Base-by-base conservation (phyloP, 139 green algal species). In the Pseudopediastrum boryanum region DNA sequence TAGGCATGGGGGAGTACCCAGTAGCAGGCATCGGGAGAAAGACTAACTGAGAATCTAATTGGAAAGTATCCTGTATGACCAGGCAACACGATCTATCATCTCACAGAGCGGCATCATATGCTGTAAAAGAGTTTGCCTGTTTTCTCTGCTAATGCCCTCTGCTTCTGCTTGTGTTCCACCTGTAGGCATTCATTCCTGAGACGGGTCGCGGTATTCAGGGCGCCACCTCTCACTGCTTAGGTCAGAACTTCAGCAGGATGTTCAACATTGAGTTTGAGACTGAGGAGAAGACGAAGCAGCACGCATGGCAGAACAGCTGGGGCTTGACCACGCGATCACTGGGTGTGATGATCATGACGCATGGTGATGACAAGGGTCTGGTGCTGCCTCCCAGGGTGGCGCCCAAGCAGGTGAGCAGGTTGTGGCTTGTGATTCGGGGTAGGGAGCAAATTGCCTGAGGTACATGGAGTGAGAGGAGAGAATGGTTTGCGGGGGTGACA, bases 341-440 rank as follows among this genome's bases (percentile, higher is more conserved):
- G 58, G 96, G 96, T 8, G 95, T 99, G 4, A 97, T 97, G 92
- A 90, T 99, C 86, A 99, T 99, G 96, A 95, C 96, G 33, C 96
- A 99, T 85, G 89, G 86, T 21, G 96, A 99, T 81, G 89, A 99
- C 92, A 98, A 96, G 88, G 96, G 96, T 1, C 78, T 99, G 39
- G 95, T 99, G 65, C 83, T 99, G 79, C 96, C 96, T 25, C 96
- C 96, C 2, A 82, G 90, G 23, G 90, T 98, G 35, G 92, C 94
- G 9, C 90, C 93, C 38, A 84, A 92, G 58, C 95, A 98, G 84
- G 81, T 85, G 67, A 12, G 36, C 25, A 7, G 8, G 16, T 25
- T 25, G 48, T 58, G 16, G 48, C 48, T 58, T 58, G 48, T 19
- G n/a, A n/a, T n/a, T n/a, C n/a, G n/a, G n/a, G n/a, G n/a, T n/a